Evolutionary conservation across 192 early-diverging fungal genomes (phyloP).

Genomic region (Haplosporangium gracile): DNA sequence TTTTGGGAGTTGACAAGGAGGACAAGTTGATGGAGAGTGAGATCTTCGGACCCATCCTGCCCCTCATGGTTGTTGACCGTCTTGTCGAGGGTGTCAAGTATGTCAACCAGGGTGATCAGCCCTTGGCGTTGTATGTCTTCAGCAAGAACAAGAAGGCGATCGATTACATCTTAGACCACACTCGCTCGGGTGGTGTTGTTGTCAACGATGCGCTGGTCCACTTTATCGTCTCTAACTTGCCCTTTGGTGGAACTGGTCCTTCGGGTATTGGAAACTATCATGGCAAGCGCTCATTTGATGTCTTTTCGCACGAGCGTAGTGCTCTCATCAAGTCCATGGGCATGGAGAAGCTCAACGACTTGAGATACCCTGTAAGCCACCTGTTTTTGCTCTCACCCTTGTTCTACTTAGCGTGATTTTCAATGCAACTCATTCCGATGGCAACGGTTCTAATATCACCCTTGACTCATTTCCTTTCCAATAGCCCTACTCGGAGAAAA

Average conservation of each 20-base stretch:
- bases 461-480: not conserved
- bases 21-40: constrained; percentile 86
- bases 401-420: not conserved
- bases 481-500: constrained; percentile 57
- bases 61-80: constrained; percentile 79
- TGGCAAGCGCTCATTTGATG: constrained; percentile 81
- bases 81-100: constrained; percentile 76
- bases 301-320: constrained; percentile 83
- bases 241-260: constrained; percentile 90
- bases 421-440: too few relatives aligned
- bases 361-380: constrained; percentile 51
- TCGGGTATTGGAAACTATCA: constrained; percentile 93
- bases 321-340: constrained; percentile 63
- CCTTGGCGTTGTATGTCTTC: constrained; percentile 88
- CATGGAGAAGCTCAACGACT: constrained; percentile 50
- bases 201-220: constrained; percentile 90
- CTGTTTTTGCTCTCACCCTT: not conserved
- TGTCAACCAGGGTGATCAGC: constrained; percentile 77
- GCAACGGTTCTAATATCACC: not conserved
- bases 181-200: constrained; percentile 80
- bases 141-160: constrained; percentile 66
- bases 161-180: constrained; percentile 74
- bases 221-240: constrained; percentile 69
- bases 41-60: constrained; percentile 94
- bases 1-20: constrained; percentile 78